These are phyloP conservation scores for Byssothecium circinans DNA, from an alignment of 2,329 filamentous ascomycete species.

Conservation along the genomic window DNA sequence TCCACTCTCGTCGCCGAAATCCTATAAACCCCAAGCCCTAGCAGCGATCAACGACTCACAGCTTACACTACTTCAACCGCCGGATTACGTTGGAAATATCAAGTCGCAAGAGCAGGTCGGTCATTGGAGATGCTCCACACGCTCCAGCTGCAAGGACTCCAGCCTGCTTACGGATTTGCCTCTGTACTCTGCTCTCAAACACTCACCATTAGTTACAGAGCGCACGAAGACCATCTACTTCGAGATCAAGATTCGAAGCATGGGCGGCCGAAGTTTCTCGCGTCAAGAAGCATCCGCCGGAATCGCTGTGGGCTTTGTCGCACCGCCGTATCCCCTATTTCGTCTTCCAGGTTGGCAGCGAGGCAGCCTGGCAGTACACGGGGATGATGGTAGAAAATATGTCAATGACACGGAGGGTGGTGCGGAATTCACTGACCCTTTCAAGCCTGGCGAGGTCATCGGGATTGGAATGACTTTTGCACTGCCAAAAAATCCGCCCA, in stretches of 20 bases:
- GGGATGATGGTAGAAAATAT: conserved; percentile 76
- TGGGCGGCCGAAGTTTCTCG: conserved; percentile 38
- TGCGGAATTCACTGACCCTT: conserved; percentile 65
- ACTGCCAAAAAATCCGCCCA: conserved; percentile 41
- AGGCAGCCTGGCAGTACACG: conserved; percentile 73
- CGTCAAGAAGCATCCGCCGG: conserved; percentile 52
- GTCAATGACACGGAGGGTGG: conserved; percentile 76
- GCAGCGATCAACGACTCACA: conserved; percentile 56
- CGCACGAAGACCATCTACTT: conserved; percentile 67
- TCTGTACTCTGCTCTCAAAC: conserved; percentile 62
- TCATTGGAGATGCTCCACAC: conserved; percentile 50
- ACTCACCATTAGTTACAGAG: conserved; percentile 60
- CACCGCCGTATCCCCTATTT: conserved; percentile 75
- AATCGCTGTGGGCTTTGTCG: conserved; percentile 70
- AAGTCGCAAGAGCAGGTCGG: conserved; percentile 50
- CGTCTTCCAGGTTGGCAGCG: conserved; percentile 81
- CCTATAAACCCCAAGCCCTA: conserved; percentile 51
- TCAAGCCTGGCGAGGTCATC: conserved; percentile 65
- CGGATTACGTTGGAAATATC: conserved; percentile 41
- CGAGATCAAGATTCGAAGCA: conserved; percentile 62
- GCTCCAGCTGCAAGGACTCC: conserved; percentile 55
- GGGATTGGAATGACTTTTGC: conserved; percentile 71
- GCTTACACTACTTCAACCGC: conserved; percentile 45
- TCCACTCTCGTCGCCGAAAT: conserved; percentile 59
- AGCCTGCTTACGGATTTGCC: conserved; percentile 70